Conservation (phyloP, 495 filamentous ascomycete genomes). For the Talaromyces nanjingensis region DNA sequence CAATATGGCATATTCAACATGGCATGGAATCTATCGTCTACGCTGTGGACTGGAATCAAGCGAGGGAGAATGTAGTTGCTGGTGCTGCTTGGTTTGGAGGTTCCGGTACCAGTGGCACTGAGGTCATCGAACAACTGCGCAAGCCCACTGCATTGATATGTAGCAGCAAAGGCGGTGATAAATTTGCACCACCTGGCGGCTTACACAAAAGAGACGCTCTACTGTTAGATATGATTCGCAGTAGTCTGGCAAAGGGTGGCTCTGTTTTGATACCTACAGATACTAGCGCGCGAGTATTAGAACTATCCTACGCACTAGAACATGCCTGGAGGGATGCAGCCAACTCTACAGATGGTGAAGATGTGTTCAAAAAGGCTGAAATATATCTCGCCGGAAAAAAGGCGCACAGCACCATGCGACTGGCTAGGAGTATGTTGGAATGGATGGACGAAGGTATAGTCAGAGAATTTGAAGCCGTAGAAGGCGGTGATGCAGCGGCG, state of each 20-base stretch:
- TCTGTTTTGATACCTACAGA: slow-evolving; percentile 95
- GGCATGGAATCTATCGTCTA: slow-evolving; percentile 96
- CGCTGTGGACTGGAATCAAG: slow-evolving; percentile 96
- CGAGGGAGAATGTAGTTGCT: slow-evolving; percentile 82
- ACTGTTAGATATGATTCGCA: slow-evolving; percentile 72
- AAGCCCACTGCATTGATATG: slow-evolving; percentile 93
- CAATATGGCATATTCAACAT: slow-evolving; percentile 98
- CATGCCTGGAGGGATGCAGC: slow-evolving; percentile 78
- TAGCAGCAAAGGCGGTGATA: slow-evolving; percentile 73
- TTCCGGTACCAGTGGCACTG: slow-evolving; percentile 70
- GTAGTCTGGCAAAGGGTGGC: slow-evolving; percentile 70
- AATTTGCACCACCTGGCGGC: slow-evolving; percentile 59
- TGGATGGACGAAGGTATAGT: slow-evolving; percentile 98
- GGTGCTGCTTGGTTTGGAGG: slow-evolving; percentile 91
- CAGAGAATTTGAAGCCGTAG: slow-evolving; percentile 80
- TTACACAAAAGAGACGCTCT: slow-evolving; percentile 77
- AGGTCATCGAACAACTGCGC: slow-evolving; percentile 86
- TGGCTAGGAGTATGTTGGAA: slow-evolving; percentile 91
- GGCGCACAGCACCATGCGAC: slow-evolving; percentile 72
- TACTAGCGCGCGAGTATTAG: slow-evolving; percentile 88
- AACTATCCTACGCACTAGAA: slow-evolving; percentile 86
- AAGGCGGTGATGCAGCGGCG: slow-evolving; percentile 38
- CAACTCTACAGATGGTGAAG: slow-evolving; percentile 30
- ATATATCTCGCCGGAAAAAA: slow-evolving; percentile 79
- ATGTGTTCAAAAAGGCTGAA: slow-evolving; percentile 58